Conservation (phyloP, 1,139 yeast species). For the Candida tropicalis region DNA sequence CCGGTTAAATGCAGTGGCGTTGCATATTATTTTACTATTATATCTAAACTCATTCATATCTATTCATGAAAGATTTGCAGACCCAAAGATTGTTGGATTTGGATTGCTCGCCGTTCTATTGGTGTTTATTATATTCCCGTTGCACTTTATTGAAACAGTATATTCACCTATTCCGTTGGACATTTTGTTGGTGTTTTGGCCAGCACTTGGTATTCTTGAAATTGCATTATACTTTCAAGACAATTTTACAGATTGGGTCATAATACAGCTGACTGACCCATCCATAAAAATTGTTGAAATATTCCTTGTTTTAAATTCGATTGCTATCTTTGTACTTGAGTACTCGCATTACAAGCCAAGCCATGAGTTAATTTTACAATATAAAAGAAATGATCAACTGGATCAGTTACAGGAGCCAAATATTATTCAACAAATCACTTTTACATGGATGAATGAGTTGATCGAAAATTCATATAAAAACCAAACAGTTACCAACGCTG, state of each 20-base stretch:
- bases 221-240: conserved; percentile 32
- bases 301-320: conserved; percentile 22
- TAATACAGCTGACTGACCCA: conserved; percentile 19
- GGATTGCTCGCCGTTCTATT: conserved; percentile 16
- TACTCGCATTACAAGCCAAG: conserved; percentile 31
- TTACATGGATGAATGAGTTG: conserved; percentile 64
- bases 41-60: conserved; percentile 22
- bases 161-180: conserved; percentile 36
- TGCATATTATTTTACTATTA: conserved; percentile 28
- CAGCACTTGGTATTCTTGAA: conserved; percentile 27
- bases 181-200: conserved; percentile 47
- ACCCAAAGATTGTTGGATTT: conserved; percentile 27
- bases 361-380: conserved; percentile 24
- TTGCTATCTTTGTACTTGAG: conserved; percentile 28
- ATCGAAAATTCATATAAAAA: conserved; percentile 51
- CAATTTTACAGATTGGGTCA: conserved; percentile 26
- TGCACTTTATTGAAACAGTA: conserved; percentile 43
- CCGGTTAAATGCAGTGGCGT: conserved; percentile 28
- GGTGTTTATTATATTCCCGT: conserved; percentile 31
- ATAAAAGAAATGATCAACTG: conserved; percentile 13
- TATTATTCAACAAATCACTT: conserved; percentile 53
- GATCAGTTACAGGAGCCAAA: conserved; percentile 41
- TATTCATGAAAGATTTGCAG: conserved; percentile 26
- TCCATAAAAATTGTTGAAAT: conserved; percentile 20
- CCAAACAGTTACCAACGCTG: conserved; percentile 50